Base-by-base conservation (phyloP, 257 asterid genomes). In the Salvia hispanica region DNA sequence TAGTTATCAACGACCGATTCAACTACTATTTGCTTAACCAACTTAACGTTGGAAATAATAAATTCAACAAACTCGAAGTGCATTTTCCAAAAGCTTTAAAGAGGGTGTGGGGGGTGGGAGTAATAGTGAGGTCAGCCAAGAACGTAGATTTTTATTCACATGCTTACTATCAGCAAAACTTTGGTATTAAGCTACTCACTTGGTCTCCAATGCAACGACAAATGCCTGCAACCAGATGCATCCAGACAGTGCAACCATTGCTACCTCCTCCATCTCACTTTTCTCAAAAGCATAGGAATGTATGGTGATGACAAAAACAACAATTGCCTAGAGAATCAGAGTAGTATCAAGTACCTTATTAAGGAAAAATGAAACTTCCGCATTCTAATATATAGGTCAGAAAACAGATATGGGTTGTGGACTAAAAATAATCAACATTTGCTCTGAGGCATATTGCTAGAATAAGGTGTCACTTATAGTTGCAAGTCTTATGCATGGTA, bases 161-260 rank as follows among this genome's bases (percentile, higher is more conserved):
- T 25, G 31, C 31, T 25, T 25, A 25, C 31, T 25, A 1, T 25
- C 3, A 25, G 31, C 31, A 25, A 25, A 25, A 2, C 2, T 25
- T 25, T 25, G 31, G 69, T 59, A 62, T 36, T 64, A 65, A 72
- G 52, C 37, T 37, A 77, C 95, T 80, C 80, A 94, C 99, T 85
- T 94, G 79, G 99, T 90, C 76, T 94, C 99, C 39, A 94, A 21
- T 52, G 95, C 95, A 69, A 94, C 90, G 43, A 94, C 99, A 78
- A 94, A 94, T 45, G 97, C 99, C 79, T 90, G 99, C 85, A 94
- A 76, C 99, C 99, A 94, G 75, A 94, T 91, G 79, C 99, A 94
- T 72, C 97, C 97, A 33, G 99, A 94, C 28, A 94, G 92, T 62
- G 94, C 99, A 72, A 94, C 99, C 96, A 94, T 87, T 4, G 97